These are phyloP conservation scores for Kwoniella europaea DNA, from an alignment of 768 basidiomycete species.

Conservation along the genomic window DNA sequence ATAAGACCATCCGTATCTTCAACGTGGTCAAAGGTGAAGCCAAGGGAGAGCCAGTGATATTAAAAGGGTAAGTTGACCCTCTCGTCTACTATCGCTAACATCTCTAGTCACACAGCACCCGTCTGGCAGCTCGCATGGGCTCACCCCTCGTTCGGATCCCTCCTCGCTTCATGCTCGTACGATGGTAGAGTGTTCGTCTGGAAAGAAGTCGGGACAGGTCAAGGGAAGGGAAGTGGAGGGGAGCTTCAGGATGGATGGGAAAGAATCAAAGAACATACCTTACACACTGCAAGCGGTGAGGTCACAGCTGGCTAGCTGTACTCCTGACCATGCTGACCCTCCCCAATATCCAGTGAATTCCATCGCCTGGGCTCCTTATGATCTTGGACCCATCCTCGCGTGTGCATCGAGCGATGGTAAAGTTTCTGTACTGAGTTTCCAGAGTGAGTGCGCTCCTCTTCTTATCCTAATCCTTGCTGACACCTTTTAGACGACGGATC, in stretches of 20 bases:
- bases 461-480: not conserved
- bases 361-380: constrained; percentile 98
- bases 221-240: constrained; percentile 43
- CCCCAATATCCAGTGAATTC: constrained; percentile 74
- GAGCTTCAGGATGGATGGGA: constrained; percentile 72
- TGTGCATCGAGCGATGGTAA: constrained; percentile 98
- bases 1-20: constrained; percentile 92
- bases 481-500: constrained; percentile 81
- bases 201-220: constrained; percentile 69
- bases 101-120: constrained; percentile 83
- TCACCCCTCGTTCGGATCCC: constrained; percentile 94
- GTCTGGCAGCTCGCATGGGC: constrained; percentile 99
- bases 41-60: constrained; percentile 56
- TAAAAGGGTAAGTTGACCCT: constrained; percentile 54
- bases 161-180: constrained; percentile 97
- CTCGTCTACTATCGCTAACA: not conserved
- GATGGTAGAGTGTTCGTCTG: constrained; percentile 98
- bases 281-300: constrained; percentile 91
- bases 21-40: constrained; percentile 86
- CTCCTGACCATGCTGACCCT: constrained; percentile 18
- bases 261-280: constrained; percentile 91
- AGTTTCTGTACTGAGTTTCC: constrained; percentile 93
- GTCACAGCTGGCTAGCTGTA: constrained; percentile 12
- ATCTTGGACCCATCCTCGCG: constrained; percentile 92
- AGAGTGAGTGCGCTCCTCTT: constrained; percentile 67